phyloP scores from a whole-genome alignment of 257 asterid species.

The Solanum raphanifolium region DNA sequence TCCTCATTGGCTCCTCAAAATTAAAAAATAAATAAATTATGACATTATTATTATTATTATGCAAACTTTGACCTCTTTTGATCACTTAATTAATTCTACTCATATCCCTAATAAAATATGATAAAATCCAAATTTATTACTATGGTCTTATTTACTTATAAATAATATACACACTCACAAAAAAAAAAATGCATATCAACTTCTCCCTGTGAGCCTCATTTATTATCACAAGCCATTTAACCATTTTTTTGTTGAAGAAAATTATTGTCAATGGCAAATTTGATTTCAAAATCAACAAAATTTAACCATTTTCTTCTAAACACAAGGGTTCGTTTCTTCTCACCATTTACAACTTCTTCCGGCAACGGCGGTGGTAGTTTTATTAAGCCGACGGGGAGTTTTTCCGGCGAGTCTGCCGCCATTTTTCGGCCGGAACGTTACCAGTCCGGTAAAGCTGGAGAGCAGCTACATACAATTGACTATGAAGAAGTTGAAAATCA shows the following conservation, averaged over 20 bases:
- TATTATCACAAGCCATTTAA: neutral
- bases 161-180: neutral
- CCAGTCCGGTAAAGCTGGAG: conserved; percentile 54
- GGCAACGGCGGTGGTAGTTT: neutral
- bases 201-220: neutral
- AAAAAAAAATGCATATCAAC: neutral
- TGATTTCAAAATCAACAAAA: conserved; percentile 42
- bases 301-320: conserved; percentile 19
- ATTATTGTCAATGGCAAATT: conserved; percentile 26
- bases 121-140: neutral
- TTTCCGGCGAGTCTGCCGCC: conserved; percentile 5
- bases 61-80: neutral
- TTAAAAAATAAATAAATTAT: neutral
- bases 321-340: conserved; percentile 4
- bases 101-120: neutral
- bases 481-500: conserved; percentile 20
- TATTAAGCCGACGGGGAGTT: neutral
- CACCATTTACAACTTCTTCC: conserved; percentile 6
- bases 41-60: neutral
- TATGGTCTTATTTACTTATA: neutral
- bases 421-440: conserved; percentile 17
- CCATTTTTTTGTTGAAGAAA: neutral
- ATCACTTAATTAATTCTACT: neutral
- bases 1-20: neutral
- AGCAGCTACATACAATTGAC: conserved; percentile 23